Percentiles rank a stretch among this genome's conserved stretches.
Evolutionary conservation across 495 filamentous ascomycete genomes (phyloP).

Genomic region (Penicillium paradoxum): DNA sequence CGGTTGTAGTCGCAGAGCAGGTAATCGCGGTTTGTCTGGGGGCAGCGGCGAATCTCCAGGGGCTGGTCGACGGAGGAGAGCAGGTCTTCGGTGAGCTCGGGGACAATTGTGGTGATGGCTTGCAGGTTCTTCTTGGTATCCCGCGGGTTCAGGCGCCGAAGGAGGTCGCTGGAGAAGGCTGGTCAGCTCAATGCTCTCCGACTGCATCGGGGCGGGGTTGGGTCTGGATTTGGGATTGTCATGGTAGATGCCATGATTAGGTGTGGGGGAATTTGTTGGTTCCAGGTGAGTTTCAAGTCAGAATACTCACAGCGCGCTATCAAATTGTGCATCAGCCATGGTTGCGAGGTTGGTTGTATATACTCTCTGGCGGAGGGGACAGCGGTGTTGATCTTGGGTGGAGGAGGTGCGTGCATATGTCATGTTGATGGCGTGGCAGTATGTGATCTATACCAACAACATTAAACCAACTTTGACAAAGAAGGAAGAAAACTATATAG

Average conservation of each 20-base stretch:
- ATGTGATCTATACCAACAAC: neutral
- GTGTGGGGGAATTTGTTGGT: neutral
- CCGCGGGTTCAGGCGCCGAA: slow-evolving; percentile 93
- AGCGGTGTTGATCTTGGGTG: slow-evolving; percentile 25
- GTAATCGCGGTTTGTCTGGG: slow-evolving; percentile 87
- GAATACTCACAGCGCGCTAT: slow-evolving; percentile 56
- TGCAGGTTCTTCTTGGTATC: slow-evolving; percentile 80
- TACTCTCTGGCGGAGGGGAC: slow-evolving; percentile 16
- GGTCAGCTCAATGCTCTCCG: slow-evolving; percentile 23
- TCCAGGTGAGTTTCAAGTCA: neutral
- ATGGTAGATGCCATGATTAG: slow-evolving; percentile 1
- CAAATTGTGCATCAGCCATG: slow-evolving; percentile 55
- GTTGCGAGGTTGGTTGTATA: slow-evolving; percentile 21
- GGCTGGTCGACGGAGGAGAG: slow-evolving; percentile 97
- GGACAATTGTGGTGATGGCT: slow-evolving; percentile 77
- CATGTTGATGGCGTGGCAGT: slow-evolving; percentile 19
- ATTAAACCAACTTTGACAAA: neutral
- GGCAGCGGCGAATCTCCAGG: slow-evolving; percentile 77
- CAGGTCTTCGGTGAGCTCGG: slow-evolving; percentile 92
- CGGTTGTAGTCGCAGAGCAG: slow-evolving; percentile 99
- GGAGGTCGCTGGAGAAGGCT: slow-evolving; percentile 70
- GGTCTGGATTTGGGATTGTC: slow-evolving; percentile 17
- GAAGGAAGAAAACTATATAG: neutral
- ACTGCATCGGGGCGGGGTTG: slow-evolving; percentile 27
- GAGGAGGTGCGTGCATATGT: slow-evolving; percentile 37